A percentile compares a stretch with the other conserved stretches of the same genome.
Evolutionary conservation across 768 basidiomycete species (phyloP).

Genomic region (Guyanaporus albipodus): DNA sequence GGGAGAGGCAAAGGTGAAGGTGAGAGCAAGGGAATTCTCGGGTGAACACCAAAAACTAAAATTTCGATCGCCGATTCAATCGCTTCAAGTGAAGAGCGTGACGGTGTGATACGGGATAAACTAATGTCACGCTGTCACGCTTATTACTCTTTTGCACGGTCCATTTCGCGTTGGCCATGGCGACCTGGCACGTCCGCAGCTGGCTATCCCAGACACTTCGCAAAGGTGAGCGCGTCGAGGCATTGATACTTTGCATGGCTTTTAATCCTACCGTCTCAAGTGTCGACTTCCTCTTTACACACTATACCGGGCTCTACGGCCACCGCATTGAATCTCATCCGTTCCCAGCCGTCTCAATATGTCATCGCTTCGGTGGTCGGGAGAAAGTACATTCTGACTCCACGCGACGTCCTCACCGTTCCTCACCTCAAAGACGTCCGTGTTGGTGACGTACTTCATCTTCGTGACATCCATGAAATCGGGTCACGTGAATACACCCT

Average conservation of each 20-base stretch:
- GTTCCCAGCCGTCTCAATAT: constrained; percentile 90
- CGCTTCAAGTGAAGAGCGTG: constrained; percentile 7
- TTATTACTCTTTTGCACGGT: too few relatives aligned
- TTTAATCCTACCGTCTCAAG: constrained; percentile 13
- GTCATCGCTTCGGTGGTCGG: constrained; percentile 85
- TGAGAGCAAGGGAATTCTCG: constrained; percentile 40
- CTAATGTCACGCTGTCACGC: constrained; percentile 12
- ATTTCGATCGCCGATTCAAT: constrained; percentile 32
- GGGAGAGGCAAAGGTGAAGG: constrained; percentile 41
- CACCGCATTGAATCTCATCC: constrained; percentile 73
- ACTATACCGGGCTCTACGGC: constrained; percentile 41
- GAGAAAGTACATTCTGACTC: constrained; percentile 83
- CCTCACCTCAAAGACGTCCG: constrained; percentile 82
- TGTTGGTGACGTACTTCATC: constrained; percentile 79
- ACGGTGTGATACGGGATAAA: constrained; percentile 5
- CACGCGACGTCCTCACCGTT: constrained; percentile 89
- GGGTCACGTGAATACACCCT: constrained; percentile 95
- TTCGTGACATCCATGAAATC: constrained; percentile 88
- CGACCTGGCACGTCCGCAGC: constrained; percentile 15
- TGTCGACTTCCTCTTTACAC: constrained; percentile 29
- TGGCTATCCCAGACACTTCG: constrained; percentile 25
- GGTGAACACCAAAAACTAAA: constrained; percentile 30
- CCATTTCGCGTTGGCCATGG: constrained; percentile 17
- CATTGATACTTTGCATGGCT: not conserved
- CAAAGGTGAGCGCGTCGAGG: constrained; percentile 16